Conservation (phyloP, 2,329 filamentous ascomycete species). For the Trichoderma citrinoviride region DNA sequence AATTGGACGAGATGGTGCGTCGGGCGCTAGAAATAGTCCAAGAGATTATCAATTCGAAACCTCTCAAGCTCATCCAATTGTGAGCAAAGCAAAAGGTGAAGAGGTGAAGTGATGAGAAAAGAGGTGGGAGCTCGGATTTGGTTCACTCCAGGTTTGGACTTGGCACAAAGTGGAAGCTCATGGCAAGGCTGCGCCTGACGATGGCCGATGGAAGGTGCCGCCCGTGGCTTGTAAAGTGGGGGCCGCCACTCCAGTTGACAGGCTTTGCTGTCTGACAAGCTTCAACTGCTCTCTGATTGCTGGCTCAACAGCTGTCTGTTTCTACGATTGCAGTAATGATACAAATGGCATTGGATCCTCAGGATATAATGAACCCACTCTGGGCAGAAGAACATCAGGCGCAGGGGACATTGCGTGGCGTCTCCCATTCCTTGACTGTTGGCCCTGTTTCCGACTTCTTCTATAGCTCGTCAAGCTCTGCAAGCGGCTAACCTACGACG, state of each 20-base stretch:
- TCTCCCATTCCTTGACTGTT: no score
- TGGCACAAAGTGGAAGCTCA: background rate
- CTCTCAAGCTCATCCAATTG: background rate
- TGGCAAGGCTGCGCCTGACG: slow-evolving; percentile 18
- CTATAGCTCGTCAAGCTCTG: no score
- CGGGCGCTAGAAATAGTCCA: background rate
- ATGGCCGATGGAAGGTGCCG: slow-evolving; percentile 15
- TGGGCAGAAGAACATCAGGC: no score
- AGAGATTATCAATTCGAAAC: background rate
- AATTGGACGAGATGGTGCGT: background rate
- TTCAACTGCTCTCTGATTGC: no score
- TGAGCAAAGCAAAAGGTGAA: background rate
- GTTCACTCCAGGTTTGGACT: background rate
- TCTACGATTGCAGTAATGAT: no score
- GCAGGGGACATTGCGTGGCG: no score
- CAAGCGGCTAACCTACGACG: no score
- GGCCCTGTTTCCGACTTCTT: no score
- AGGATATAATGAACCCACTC: no score
- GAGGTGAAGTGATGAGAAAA: background rate
- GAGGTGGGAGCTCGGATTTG: background rate
- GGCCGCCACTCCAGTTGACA: background rate
- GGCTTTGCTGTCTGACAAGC: background rate
- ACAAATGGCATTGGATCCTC: no score
- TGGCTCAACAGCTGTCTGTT: no score
- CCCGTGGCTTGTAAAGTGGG: slow-evolving; percentile 14